Base-by-base conservation (phyloP, 331 rosid species). In the Rosa hybrid region DNA sequence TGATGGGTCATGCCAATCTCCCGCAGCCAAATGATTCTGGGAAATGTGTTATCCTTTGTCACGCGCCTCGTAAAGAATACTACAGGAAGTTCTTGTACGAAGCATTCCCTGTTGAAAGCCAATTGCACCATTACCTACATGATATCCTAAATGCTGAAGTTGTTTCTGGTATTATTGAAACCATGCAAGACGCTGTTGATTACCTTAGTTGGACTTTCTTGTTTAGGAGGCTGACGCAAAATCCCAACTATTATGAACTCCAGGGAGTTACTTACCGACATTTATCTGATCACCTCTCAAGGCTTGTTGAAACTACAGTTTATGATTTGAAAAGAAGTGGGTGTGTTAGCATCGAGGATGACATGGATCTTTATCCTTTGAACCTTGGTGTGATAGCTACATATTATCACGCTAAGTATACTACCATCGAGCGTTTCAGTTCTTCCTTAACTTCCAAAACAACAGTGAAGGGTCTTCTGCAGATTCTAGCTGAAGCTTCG, bases 1-100 rank as follows among this genome's bases (percentile, higher is more conserved):
- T 94, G 98, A 94, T 94, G 98, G 98, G 98, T 81, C 98, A 92
- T 90, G 97, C 98, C 38, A 94, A 97, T 88, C 92, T 97, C 16
- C 98, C 98, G 42, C 80, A 92, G 88, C 34, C 84, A 89, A 16
- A 94, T 77, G 87, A 87, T 76, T 91, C 98, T 71, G 98, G 98
- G 70, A 92, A 92, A 77, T 94, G 98, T 82, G 96, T 94, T 81
- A 94, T 94, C 80, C 92, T 92, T 87, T 94, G 98, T 82, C 98
- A 92, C 49, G 94, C 98, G 0, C 98, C 98, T 68, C 97, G 98
- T 14, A 94, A 91, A 83, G 98, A 92, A 81, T 92, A 90, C 81
- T 95, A 91, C 88, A 95, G 88, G 90, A 95, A 95, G 84, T 95
- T 95, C 85, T 79, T 95, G 76, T 95, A 91, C 25, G 98, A 95